Conservation (phyloP, 306 rosid species). For the Ochetophila trinervis region DNA sequence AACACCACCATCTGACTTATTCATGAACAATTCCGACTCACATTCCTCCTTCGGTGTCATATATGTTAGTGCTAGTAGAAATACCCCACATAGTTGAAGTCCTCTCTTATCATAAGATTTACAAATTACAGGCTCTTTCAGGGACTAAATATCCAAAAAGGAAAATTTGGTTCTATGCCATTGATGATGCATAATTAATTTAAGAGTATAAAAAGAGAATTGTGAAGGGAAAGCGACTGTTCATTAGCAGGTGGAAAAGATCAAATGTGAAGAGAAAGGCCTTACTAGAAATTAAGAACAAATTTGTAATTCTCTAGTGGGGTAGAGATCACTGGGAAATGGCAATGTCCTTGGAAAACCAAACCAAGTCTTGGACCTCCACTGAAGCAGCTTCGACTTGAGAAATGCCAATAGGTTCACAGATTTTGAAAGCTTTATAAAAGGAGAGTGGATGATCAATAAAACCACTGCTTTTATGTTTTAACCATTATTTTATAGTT, state of each 20-base stretch:
- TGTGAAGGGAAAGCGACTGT: conserved; percentile 8
- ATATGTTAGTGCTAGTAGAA: neutral
- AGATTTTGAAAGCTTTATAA: conserved; percentile 29
- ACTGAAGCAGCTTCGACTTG: conserved; percentile 88
- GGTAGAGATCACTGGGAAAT: conserved; percentile 59
- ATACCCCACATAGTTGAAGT: neutral
- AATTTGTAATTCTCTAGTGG: conserved; percentile 39
- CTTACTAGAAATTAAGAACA: conserved; percentile 64
- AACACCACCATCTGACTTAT: too few relatives aligned
- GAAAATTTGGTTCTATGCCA: conserved; percentile 9
- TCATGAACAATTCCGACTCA: neutral
- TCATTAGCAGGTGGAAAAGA: conserved; percentile 22
- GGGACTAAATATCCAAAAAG: neutral
- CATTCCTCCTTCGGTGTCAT: neutral
- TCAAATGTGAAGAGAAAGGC: conserved; percentile 39
- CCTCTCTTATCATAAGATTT: conserved; percentile 18
- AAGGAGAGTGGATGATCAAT: too few relatives aligned
- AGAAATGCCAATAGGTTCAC: conserved; percentile 49
- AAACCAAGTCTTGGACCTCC: conserved; percentile 70
- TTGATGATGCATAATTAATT: conserved; percentile 2
- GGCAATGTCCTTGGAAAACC: conserved; percentile 76
- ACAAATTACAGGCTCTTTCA: conserved; percentile 30
- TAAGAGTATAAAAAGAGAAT: conserved; percentile 25
- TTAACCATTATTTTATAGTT: too few relatives aligned
- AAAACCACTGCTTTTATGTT: too few relatives aligned